Conservation (phyloP, 2,329 filamentous ascomycete species). For the Trichoderma breve region DNA sequence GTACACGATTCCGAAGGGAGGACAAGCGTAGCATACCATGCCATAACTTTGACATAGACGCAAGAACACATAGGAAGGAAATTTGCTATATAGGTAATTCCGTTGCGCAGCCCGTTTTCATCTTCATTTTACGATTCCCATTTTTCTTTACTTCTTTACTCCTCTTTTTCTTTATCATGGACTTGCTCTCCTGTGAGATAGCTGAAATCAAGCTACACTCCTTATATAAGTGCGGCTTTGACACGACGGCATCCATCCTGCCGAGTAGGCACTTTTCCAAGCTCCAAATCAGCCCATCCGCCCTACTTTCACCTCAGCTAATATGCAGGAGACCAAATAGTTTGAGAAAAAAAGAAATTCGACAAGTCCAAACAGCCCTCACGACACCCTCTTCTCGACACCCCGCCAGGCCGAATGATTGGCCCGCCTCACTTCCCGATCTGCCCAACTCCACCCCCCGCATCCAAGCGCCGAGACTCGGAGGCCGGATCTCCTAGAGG, state of each 20-base stretch:
- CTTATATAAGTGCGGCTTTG: background rate
- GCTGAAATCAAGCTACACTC: background rate
- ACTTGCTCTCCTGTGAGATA: background rate
- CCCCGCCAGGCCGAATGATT: background rate
- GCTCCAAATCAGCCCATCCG: background rate
- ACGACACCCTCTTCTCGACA: background rate
- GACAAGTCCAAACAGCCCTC: background rate
- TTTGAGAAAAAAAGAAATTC: background rate
- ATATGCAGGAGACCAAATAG: background rate
- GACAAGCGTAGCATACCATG: background rate
- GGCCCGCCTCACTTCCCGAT: background rate
- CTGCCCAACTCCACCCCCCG: constrained; percentile 8
- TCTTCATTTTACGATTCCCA: too few relatives aligned
- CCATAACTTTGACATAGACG: background rate
- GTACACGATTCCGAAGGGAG: background rate
- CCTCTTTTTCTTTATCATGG: background rate
- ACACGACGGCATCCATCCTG: background rate
- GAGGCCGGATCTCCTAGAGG: background rate
- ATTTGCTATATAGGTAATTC: background rate
- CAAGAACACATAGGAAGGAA: background rate
- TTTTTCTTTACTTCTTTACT: too few relatives aligned
- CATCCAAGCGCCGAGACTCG: constrained; percentile 11
- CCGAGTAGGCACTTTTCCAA: background rate
- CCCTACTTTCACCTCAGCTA: background rate
- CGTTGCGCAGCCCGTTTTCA: background rate